A percentile compares a stretch with the other conserved stretches of the same genome.
Evolutionary conservation across 1,284 basidiomycete genomes (phyloP).

Genomic region (Bjerkandera adusta): DNA sequence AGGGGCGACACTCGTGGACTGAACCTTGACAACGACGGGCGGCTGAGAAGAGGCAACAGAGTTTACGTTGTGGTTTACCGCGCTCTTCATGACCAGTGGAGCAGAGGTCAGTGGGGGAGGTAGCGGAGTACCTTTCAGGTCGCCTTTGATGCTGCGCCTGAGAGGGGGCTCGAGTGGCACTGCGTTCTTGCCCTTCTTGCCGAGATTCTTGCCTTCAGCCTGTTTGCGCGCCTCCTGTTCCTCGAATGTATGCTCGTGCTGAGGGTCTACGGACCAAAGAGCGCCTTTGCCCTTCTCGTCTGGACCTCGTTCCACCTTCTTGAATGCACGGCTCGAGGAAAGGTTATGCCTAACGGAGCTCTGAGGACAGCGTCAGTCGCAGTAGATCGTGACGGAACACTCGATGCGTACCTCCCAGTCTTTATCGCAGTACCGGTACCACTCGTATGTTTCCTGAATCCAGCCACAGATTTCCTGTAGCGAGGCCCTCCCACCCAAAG

Average conservation of each 20-base stretch:
- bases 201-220: conserved; percentile 35
- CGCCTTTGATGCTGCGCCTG: conserved; percentile 64
- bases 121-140: conserved; percentile 49
- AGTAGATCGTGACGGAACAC: background rate
- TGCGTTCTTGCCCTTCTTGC: conserved; percentile 50
- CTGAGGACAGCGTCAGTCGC: conserved; percentile 36
- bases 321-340: conserved; percentile 84
- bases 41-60: conserved; percentile 8
- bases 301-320: conserved; percentile 80
- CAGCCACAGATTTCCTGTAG: conserved; percentile 90
- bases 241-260: conserved; percentile 62
- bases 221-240: conserved; percentile 62
- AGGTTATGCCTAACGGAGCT: conserved; percentile 92
- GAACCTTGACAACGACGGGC: conserved; percentile 18
- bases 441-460: conserved; percentile 87
- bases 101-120: conserved; percentile 66
- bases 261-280: conserved; percentile 85
- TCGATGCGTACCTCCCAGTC: conserved; percentile 73
- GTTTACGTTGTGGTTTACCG: conserved; percentile 14
- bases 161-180: conserved; percentile 55
- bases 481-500: conserved; percentile 81
- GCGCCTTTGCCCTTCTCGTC: conserved; percentile 88
- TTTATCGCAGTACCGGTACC: conserved; percentile 76
- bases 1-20: conserved; percentile 9
- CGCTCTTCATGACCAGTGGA: conserved; percentile 44